Conservation (phyloP, 1,139 yeast species). For the Protomyces inouyei region DNA sequence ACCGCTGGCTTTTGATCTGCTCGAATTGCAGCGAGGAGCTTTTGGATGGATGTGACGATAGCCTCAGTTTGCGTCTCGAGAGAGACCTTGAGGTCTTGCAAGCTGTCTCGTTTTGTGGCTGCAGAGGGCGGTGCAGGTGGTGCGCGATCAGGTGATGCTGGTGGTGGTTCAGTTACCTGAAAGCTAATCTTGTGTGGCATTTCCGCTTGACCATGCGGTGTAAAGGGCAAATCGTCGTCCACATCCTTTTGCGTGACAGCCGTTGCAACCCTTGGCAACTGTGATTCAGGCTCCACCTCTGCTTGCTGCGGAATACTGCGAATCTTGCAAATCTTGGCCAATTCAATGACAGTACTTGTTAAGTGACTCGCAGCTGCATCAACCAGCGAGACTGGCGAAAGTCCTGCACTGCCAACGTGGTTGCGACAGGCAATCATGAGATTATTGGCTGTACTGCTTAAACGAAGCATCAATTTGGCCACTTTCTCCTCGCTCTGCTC, state of each 20-base stretch:
- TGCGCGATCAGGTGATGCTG: neutral
- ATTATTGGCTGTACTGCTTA: constrained; percentile 67
- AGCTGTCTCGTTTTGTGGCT: neutral
- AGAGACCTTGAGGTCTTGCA: constrained; percentile 66
- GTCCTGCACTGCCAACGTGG: constrained; percentile 56
- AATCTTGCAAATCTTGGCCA: constrained; percentile 55
- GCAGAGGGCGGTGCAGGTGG: neutral
- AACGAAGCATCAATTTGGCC: constrained; percentile 34
- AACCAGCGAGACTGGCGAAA: constrained; percentile 67
- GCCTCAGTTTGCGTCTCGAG: constrained; percentile 91
- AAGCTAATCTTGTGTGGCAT: neutral
- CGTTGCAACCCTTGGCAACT: neutral
- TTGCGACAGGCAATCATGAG: constrained; percentile 75
- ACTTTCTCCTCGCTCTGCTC: constrained; percentile 9
- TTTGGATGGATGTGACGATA: constrained; percentile 84
- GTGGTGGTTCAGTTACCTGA: neutral
- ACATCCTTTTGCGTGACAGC: neutral
- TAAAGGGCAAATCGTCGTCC: neutral
- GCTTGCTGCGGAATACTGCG: neutral
- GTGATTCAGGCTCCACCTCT: neutral
- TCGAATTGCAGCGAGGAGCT: constrained; percentile 51
- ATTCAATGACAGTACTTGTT: constrained; percentile 66
- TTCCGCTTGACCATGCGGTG: neutral
- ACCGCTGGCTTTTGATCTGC: constrained; percentile 60
- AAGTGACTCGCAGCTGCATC: constrained; percentile 77